phyloP scores from a whole-genome alignment of 805 yeast genomes.

The Candida maltosa region DNA sequence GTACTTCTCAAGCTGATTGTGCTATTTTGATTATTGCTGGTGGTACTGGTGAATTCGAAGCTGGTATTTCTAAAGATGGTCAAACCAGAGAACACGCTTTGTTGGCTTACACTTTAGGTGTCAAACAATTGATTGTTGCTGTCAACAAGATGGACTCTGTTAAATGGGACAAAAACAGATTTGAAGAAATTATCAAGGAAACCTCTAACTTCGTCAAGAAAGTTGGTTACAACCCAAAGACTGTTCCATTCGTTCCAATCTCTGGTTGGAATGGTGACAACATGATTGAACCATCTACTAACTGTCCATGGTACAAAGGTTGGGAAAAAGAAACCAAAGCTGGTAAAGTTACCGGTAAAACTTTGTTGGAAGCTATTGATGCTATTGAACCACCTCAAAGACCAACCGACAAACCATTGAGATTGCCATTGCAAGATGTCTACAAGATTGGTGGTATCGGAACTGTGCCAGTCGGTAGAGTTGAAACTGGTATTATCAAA shows the following conservation, averaged over 20 bases:
- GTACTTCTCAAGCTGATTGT: conserved; percentile 92
- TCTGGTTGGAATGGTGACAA: conserved; percentile 93
- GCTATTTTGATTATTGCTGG: conserved; percentile 89
- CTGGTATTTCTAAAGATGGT: conserved; percentile 92
- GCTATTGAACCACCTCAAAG: conserved; percentile 76
- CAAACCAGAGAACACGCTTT: conserved; percentile 95
- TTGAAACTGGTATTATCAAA: conserved; percentile 89
- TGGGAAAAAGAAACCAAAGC: conserved; percentile 77
- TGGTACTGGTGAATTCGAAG: conserved; percentile 93
- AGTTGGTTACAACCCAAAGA: conserved; percentile 81
- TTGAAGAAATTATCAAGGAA: conserved; percentile 74
- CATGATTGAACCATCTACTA: conserved; percentile 80
- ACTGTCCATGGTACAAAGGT: conserved; percentile 89
- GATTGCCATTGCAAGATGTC: conserved; percentile 87
- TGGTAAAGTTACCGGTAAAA: conserved; percentile 70
- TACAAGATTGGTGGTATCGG: conserved; percentile 93
- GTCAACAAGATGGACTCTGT: conserved; percentile 95
- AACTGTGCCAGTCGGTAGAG: conserved; percentile 92
- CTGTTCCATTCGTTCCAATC: conserved; percentile 84
- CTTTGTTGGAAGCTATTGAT: conserved; percentile 82
- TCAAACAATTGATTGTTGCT: conserved; percentile 81
- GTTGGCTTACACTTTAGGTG: conserved; percentile 87
- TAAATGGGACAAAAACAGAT: conserved; percentile 81
- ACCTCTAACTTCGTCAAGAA: conserved; percentile 77
- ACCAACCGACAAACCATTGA: conserved; percentile 84